These are phyloP conservation scores for Stephania cephalantha DNA, from an alignment of 164 flowering plant species.

Conservation along the genomic window DNA sequence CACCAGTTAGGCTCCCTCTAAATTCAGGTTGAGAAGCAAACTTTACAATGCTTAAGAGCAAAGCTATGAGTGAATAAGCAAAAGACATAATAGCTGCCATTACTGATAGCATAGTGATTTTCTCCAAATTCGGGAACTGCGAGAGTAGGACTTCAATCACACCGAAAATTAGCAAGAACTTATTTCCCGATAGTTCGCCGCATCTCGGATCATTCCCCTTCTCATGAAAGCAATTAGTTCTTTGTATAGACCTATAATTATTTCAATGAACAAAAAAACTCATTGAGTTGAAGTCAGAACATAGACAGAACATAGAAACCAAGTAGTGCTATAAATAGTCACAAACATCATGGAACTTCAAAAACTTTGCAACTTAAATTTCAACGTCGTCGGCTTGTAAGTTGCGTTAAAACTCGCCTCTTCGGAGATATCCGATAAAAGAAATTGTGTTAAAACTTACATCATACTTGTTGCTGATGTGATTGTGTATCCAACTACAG, in stretches of 20 bases:
- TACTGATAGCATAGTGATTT: slow-evolving; percentile 29
- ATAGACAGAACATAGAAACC: too few relatives aligned
- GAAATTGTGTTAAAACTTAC: slow-evolving; percentile 13
- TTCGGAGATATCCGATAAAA: too few relatives aligned
- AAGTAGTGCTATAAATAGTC: too few relatives aligned
- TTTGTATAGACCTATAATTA: slow-evolving; percentile 21
- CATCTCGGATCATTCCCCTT: slow-evolving; percentile 21
- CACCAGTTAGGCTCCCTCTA: slow-evolving; percentile 25
- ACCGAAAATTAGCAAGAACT: slow-evolving; percentile 28
- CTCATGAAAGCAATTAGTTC: slow-evolving; percentile 30
- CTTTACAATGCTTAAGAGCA: slow-evolving; percentile 21
- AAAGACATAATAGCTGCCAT: slow-evolving; percentile 35
- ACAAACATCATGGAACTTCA: too few relatives aligned
- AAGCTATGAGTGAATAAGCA: slow-evolving; percentile 24
- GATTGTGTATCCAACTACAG: slow-evolving; percentile 29
- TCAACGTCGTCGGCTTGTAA: too few relatives aligned
- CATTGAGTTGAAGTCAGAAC: too few relatives aligned
- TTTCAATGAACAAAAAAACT: not conserved
- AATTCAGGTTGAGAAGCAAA: slow-evolving; percentile 18
- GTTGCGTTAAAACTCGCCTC: too few relatives aligned
- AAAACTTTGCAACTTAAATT: too few relatives aligned
- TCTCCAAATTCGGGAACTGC: slow-evolving; percentile 38
- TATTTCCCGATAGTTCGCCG: slow-evolving; percentile 23
- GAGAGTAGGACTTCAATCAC: slow-evolving; percentile 29
- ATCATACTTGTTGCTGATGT: slow-evolving; percentile 31